A percentile compares a stretch with the other conserved stretches of the same genome.
These are phyloP conservation scores for Helianthus annuus DNA, from an alignment of 129 eudicot genomes.

Conservation along the genomic window HanXRQr2.0-SUNRISE NC_035443.2:148720921-148721420, in stretches of 20 bases:
- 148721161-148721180: constrained; percentile 76
- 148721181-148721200: constrained; percentile 71
- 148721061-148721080: constrained; percentile 1
- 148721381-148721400: too few species aligned
- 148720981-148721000: background rate
- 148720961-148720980: too few species aligned
- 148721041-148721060: background rate
- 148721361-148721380: background rate
- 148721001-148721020: background rate
- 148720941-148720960: too few species aligned
- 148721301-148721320: constrained; percentile 84
- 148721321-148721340: constrained; percentile 37
- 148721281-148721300: constrained; percentile 80
- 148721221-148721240: constrained; percentile 49
- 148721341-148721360: background rate
- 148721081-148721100: constrained; percentile 96
- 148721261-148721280: constrained; percentile 87
- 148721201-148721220: constrained; percentile 59
- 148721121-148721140: constrained; percentile 60
- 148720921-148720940: too few species aligned
- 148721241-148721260: constrained; percentile 44
- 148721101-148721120: constrained; percentile 83
- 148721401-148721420: too few species aligned
- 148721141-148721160: constrained; percentile 77
- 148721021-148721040: background rate